Percentiles rank a stretch among this genome's conserved stretches.
Conservation (phyloP, 768 basidiomycete species). For the Kondoa subrosea region DNA sequence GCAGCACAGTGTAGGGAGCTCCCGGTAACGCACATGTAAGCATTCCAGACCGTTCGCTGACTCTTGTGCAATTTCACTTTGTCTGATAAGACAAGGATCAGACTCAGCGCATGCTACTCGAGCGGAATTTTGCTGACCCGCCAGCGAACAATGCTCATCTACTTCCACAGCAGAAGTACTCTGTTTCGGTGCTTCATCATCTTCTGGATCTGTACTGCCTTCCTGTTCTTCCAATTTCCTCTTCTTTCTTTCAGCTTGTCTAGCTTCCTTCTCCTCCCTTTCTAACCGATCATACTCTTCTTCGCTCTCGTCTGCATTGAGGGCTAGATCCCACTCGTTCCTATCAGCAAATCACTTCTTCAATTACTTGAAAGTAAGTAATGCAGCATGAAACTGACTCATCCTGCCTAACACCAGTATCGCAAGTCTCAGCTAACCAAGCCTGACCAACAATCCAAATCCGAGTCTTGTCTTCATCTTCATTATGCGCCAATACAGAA, state of each 20-base stretch:
- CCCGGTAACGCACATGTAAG: background rate
- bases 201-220: background rate
- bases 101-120: no score
- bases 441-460: background rate
- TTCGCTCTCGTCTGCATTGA: slow-evolving; percentile 9
- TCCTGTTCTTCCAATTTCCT: slow-evolving; percentile 1
- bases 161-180: background rate
- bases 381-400: no score
- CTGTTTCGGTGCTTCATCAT: background rate
- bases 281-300: slow-evolving; percentile 9
- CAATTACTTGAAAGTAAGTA: no score
- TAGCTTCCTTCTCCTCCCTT: background rate
- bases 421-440: slow-evolving; percentile 1
- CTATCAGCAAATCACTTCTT: no score
- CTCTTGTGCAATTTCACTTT: background rate
- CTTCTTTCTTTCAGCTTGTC: background rate
- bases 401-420: background rate
- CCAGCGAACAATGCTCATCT: background rate
- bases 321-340: slow-evolving; percentile 8
- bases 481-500: background rate
- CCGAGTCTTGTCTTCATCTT: background rate
- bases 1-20: background rate
- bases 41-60: background rate
- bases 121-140: no score
- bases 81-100: no score